Evolutionary conservation across 768 basidiomycete genomes (phyloP).

Genomic region (Leccinum pellstonianum): DNA sequence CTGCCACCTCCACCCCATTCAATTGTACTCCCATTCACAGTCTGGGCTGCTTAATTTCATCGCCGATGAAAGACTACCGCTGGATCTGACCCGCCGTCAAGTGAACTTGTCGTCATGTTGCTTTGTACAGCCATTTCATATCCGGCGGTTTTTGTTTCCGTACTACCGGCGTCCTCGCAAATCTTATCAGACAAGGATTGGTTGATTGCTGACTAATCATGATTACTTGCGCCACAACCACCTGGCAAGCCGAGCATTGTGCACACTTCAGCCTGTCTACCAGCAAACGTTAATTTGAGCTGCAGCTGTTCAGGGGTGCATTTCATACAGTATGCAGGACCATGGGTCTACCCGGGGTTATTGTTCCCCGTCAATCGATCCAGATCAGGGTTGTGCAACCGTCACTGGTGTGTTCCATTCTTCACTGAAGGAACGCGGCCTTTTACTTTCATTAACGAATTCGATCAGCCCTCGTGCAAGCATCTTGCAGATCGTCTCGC

Average conservation of each 20-base stretch:
- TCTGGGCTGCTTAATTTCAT: neutral
- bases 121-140: slow-evolving; percentile 1
- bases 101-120: neutral
- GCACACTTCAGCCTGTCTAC: neutral
- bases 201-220: slow-evolving; percentile 16
- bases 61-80: slow-evolving; percentile 7
- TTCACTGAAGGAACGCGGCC: slow-evolving; percentile 4
- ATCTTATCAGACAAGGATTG: slow-evolving; percentile 28
- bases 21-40: slow-evolving; percentile 19
- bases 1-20: slow-evolving; percentile 3
- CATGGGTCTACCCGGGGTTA: slow-evolving; percentile 1
- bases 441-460: slow-evolving; percentile 6
- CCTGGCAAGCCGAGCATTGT: neutral
- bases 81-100: neutral
- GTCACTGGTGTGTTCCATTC: neutral
- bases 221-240: neutral
- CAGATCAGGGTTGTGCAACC: neutral
- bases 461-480: neutral
- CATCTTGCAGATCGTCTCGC: slow-evolving; percentile 14
- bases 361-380: neutral
- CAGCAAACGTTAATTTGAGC: neutral
- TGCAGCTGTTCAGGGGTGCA: neutral
- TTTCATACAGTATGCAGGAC: neutral
- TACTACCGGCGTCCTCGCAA: neutral
- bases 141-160: neutral